Percentiles rank a stretch among this genome's conserved stretches.
phyloP scores from a whole-genome alignment of 176 grass and related monocot species.

The Aegilops bicornis region DNA sequence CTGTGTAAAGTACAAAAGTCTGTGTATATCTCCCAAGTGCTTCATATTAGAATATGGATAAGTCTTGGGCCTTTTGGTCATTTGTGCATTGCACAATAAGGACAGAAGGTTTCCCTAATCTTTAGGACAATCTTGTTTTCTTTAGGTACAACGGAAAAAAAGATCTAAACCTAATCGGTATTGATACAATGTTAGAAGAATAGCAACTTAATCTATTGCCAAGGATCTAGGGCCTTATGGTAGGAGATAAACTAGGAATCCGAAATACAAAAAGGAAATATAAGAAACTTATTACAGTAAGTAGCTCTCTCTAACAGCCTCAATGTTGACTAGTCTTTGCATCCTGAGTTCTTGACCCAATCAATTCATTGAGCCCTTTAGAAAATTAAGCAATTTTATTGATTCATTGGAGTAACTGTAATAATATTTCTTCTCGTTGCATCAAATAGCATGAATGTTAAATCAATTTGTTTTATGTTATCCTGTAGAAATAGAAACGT shows the following conservation, averaged over 20 bases:
- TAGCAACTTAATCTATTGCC: no score
- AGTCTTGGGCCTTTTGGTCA: not conserved
- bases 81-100: not conserved
- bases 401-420: not conserved
- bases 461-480: not conserved
- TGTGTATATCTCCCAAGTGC: not conserved
- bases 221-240: no score
- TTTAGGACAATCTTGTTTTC: not conserved
- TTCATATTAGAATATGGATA: not conserved
- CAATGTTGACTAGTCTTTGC: not conserved
- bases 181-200: no score
- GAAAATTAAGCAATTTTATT: not conserved
- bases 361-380: not conserved
- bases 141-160: not conserved
- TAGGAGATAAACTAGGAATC: no score
- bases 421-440: slow-evolving; percentile 12
- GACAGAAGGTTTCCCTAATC: not conserved
- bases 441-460: slow-evolving; percentile 1
- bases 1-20: not conserved
- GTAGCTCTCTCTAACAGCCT: no score
- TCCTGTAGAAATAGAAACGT: not conserved
- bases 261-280: no score
- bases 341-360: not conserved
- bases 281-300: no score
- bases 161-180: no score